phyloP scores from a whole-genome alignment of 306 rosid species.

The Acacia confusa region DNA sequence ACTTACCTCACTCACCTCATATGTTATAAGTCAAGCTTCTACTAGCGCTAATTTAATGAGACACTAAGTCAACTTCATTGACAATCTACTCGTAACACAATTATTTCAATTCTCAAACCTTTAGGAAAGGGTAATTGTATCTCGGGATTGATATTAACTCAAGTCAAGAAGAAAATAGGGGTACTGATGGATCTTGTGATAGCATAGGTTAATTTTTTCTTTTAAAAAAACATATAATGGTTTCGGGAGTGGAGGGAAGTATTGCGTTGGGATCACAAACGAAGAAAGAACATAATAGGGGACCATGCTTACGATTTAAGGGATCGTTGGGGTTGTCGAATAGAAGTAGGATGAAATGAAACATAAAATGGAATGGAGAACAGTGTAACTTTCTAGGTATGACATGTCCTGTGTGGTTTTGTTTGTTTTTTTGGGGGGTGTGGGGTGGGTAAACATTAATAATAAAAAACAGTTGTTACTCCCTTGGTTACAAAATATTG shows the following conservation, averaged over 20 bases:
- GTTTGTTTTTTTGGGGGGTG: no score
- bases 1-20: no score
- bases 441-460: no score
- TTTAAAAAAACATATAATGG: not conserved
- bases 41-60: no score
- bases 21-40: no score
- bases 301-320: not conserved
- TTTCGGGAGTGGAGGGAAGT: slow-evolving; percentile 24
- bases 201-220: not conserved
- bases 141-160: not conserved
- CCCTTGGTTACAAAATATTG: no score
- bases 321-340: not conserved
- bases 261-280: slow-evolving; percentile 29
- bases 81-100: slow-evolving; percentile 28
- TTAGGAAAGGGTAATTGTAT: slow-evolving; percentile 21
- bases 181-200: not conserved
- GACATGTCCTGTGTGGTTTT: not conserved
- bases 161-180: slow-evolving; percentile 32
- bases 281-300: slow-evolving; percentile 7
- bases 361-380: not conserved
- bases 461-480: no score
- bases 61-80: slow-evolving; percentile 41
- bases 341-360: not conserved
- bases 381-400: not conserved
- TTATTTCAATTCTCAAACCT: slow-evolving; percentile 33